These are phyloP conservation scores for Amanita inopinata DNA, from an alignment of 768 basidiomycete genomes.

Conservation along the genomic window DNA sequence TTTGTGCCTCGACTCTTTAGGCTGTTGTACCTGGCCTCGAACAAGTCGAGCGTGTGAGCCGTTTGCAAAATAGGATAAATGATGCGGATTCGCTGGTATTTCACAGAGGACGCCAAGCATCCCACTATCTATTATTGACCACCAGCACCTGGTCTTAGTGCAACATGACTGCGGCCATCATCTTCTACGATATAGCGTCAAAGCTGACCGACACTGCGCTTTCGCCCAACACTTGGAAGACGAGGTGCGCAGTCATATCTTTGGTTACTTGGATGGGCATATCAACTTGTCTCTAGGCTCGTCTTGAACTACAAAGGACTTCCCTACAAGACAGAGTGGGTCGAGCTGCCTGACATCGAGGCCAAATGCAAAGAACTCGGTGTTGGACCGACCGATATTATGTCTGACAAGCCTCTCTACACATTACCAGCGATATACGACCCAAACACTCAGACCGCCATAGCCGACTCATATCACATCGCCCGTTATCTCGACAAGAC, in stretches of 20 bases:
- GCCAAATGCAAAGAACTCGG: constrained; percentile 21
- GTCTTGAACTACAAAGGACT: constrained; percentile 24
- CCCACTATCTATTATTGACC: no score
- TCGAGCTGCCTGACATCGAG: constrained; percentile 41
- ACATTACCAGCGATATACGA: constrained; percentile 41
- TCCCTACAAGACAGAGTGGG: constrained; percentile 36
- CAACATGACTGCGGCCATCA: constrained; percentile 9
- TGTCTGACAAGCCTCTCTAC: constrained; percentile 21
- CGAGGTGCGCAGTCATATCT: constrained; percentile 2
- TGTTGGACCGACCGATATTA: constrained; percentile 20
- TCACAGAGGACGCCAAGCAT: no score
- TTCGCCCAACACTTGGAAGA: constrained; percentile 12
- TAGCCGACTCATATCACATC: constrained; percentile 34
- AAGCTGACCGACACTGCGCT: constrained; percentile 3
- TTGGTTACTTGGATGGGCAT: not conserved
- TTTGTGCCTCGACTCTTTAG: no score
- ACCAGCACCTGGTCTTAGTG: no score
- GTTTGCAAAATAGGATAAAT: no score
- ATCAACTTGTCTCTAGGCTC: constrained; percentile 13
- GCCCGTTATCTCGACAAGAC: constrained; percentile 37
- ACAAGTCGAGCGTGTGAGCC: no score
- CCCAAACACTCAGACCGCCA: constrained; percentile 23
- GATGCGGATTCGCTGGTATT: no score
- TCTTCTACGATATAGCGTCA: constrained; percentile 12
- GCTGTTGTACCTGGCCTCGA: no score